These are phyloP conservation scores for Saccharomycopsis sp. DNA, from an alignment of 805 yeast genomes.

Conservation along the genomic window DNA sequence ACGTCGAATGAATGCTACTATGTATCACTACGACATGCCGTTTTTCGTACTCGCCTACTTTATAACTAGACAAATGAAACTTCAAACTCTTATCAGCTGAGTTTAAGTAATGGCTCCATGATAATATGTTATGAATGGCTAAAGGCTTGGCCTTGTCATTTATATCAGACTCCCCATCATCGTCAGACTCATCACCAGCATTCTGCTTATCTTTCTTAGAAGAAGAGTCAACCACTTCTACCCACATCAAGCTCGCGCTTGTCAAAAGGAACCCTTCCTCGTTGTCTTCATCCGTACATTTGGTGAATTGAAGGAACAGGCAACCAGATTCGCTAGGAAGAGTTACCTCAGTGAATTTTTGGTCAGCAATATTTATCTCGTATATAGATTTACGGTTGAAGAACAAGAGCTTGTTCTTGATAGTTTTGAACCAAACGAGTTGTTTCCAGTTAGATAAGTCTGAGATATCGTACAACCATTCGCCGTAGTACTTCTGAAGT, in stretches of 20 bases:
- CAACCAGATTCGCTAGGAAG: neutral
- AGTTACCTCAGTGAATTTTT: neutral
- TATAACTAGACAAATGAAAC: neutral
- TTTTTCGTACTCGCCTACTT: neutral
- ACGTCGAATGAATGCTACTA: neutral
- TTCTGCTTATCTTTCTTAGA: neutral
- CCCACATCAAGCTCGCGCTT: neutral
- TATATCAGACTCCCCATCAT: neutral
- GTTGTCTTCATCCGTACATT: neutral
- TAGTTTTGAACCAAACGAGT: conserved; percentile 38
- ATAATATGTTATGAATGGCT: conserved; percentile 27
- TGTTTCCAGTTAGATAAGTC: conserved; percentile 54
- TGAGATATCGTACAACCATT: conserved; percentile 35
- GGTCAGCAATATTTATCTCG: conserved; percentile 7
- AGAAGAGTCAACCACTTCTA: neutral
- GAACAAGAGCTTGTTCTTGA: conserved; percentile 28
- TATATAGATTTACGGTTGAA: conserved; percentile 39
- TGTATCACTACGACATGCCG: neutral
- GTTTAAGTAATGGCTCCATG: conserved; percentile 68
- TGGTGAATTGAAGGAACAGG: neutral
- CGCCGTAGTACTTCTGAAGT: conserved; percentile 11
- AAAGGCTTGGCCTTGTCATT: neutral
- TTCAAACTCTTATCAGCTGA: conserved; percentile 46
- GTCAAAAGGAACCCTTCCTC: conserved; percentile 15
- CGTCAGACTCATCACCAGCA: neutral